These are phyloP conservation scores for Blastobotrys raffinosifermentans DNA, from an alignment of 1,139 yeast species.

Conservation along the genomic window DNA sequence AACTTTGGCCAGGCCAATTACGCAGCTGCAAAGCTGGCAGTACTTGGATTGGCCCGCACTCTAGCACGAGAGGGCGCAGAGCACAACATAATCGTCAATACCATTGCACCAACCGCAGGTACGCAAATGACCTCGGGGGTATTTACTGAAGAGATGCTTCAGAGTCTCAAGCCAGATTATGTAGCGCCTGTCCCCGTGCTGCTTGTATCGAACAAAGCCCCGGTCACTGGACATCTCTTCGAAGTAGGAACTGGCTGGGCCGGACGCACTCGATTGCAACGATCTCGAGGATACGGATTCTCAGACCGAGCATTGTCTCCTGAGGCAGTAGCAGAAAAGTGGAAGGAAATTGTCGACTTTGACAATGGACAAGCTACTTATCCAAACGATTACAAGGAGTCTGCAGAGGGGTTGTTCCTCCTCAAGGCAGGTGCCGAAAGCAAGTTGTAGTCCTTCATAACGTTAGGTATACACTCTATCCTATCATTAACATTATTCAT, in stretches of 20 bases:
- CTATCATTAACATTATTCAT: too few relatives aligned
- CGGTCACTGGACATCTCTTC: slow-evolving; percentile 59
- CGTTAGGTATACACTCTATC: slow-evolving; percentile 1
- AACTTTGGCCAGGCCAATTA: slow-evolving; percentile 97
- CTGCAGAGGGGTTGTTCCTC: slow-evolving; percentile 46
- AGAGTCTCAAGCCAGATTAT: slow-evolving; percentile 78
- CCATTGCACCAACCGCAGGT: slow-evolving; percentile 95
- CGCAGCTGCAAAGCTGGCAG: slow-evolving; percentile 81
- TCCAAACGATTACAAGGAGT: slow-evolving; percentile 67
- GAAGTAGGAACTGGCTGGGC: slow-evolving; percentile 92
- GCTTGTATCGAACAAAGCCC: slow-evolving; percentile 68
- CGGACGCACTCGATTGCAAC: slow-evolving; percentile 92
- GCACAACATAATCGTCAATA: slow-evolving; percentile 67
- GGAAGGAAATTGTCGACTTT: slow-evolving; percentile 64
- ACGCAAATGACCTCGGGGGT: slow-evolving; percentile 94
- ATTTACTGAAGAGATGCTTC: slow-evolving; percentile 70
- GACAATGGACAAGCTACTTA: slow-evolving; percentile 46
- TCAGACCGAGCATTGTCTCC: slow-evolving; percentile 48
- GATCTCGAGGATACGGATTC: slow-evolving; percentile 79
- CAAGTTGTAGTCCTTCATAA: too few relatives aligned
- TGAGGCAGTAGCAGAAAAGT: slow-evolving; percentile 65
- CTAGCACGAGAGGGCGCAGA: slow-evolving; percentile 87
- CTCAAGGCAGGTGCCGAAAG: slow-evolving; percentile 39
- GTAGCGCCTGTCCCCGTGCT: slow-evolving; percentile 87
- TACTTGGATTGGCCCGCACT: slow-evolving; percentile 78